Evolutionary conservation across 106 monocot species (phyloP), one percentile per base, ranked within the genome.

Genomic region (Cymbidium sinense): DNA sequence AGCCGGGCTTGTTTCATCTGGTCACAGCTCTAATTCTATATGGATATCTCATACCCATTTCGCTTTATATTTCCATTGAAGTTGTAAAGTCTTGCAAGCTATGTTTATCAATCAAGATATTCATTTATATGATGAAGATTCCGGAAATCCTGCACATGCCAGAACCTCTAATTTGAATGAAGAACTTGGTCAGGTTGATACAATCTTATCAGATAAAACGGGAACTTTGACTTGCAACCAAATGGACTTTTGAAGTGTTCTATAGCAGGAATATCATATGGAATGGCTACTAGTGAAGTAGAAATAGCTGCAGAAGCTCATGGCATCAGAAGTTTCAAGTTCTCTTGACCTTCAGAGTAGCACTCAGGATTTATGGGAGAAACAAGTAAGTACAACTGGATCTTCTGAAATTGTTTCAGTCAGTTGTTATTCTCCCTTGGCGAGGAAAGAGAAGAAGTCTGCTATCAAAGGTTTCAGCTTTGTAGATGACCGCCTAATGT

Each of bases 171-270:
- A 96, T 82, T 80, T 94, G 62, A 96, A 96, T 79, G 96, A 96
- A 85, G 93, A 96, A 69, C 91, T 96, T 23, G 93, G 96, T 50
- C 96, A 96, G 78, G 96, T 96, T 50, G 91, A 96, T 82, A 91
- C 91, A 18, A 94, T 96, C 50, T 79, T 96, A 20, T 89, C 96
- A 10, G 96, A 94, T 78, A 93, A 96, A 84, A 98, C 96, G 9
- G 96, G 96, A 37, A 98, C 96, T 64, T 81, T 98, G 79, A 98
- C 96, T 15, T 98, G 96, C 85, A 98, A 98, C 64, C 96, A 98
- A 81, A 98, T 98, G 94, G 94, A 98, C 74, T 98, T 98, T 88
- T 98, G 73, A 98, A 98, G 78, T 94, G 94, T 73, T 98, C 94
- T 13, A 92, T 98, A 78, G 94, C 90, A 30, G 96, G 96, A 72